Evolutionary conservation across 2,329 filamentous ascomycete genomes (phyloP).

Genomic region (Fusarium robinianum): DNA sequence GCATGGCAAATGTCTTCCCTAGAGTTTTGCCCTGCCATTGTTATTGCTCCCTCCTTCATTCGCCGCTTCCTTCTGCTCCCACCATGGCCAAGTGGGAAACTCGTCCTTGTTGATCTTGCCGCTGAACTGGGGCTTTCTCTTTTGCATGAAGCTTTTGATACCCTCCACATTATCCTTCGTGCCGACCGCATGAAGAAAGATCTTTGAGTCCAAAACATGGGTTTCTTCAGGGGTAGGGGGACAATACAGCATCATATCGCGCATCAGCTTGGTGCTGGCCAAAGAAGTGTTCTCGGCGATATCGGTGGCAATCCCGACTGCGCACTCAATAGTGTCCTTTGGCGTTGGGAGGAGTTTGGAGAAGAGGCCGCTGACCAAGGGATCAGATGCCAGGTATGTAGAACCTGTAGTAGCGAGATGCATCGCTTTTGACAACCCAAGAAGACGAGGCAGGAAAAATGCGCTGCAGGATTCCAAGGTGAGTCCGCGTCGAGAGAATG

Average conservation of each 20-base stretch:
- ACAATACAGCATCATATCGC: slow-evolving; percentile 16
- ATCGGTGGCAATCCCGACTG: not conserved
- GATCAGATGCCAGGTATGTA: slow-evolving; percentile 1
- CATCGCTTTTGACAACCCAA: slow-evolving; percentile 10
- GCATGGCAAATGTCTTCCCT: too few species aligned
- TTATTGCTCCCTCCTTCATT: too few species aligned
- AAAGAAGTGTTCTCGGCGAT: slow-evolving; percentile 11
- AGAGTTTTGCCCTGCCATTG: too few species aligned
- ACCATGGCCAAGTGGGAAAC: slow-evolving; percentile 9
- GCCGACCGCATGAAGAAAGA: slow-evolving; percentile 3
- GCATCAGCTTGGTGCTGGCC: slow-evolving; percentile 14
- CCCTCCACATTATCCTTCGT: slow-evolving; percentile 8
- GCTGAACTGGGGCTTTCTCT: slow-evolving; percentile 3
- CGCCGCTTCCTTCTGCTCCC: too few species aligned
- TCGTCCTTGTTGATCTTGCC: not conserved
- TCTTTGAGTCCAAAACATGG: slow-evolving; percentile 5
- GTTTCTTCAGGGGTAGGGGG: slow-evolving; percentile 3
- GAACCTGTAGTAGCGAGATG: slow-evolving; percentile 10
- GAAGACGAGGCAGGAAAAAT: slow-evolving; percentile 12
- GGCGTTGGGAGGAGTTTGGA: slow-evolving; percentile 11
- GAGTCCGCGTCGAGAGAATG: slow-evolving; percentile 9
- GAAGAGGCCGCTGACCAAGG: slow-evolving; percentile 3
- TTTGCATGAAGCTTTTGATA: slow-evolving; percentile 8
- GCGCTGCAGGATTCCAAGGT: slow-evolving; percentile 12
- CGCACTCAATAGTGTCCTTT: slow-evolving; percentile 2